A percentile compares a stretch with the other conserved stretches of the same genome.
These are phyloP conservation scores for Apiotrichum montevideense DNA, from an alignment of 1,284 basidiomycete species.

Conservation along the genomic window DNA sequence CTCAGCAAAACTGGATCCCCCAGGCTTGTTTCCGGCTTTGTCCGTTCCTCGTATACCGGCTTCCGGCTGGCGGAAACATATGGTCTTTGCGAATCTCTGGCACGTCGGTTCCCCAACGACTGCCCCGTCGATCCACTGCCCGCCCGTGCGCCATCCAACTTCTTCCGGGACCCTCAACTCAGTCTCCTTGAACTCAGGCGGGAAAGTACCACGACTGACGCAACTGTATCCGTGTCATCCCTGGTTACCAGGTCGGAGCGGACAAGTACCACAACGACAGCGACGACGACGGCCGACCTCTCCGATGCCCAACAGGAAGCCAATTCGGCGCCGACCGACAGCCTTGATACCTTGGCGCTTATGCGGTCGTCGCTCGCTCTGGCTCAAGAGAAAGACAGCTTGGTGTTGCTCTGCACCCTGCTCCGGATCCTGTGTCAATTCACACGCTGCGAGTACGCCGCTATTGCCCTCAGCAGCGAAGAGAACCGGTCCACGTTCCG, in stretches of 20 bases:
- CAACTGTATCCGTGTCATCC: neutral
- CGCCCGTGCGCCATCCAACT: constrained; percentile 14
- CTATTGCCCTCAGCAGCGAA: constrained; percentile 29
- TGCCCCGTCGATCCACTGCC: neutral
- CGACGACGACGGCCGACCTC: neutral
- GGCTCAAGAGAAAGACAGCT: constrained; percentile 33
- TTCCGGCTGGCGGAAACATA: constrained; percentile 9
- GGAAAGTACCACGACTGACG: constrained; percentile 5
- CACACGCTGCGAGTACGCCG: constrained; percentile 34
- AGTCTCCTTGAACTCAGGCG: constrained; percentile 2
- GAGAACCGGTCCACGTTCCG: constrained; percentile 19
- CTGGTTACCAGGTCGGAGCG: neutral
- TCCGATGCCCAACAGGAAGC: neutral
- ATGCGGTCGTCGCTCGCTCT: constrained; percentile 35
- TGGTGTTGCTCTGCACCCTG: constrained; percentile 28
- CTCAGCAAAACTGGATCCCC: constrained; percentile 7
- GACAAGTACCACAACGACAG: neutral
- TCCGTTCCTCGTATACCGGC: constrained; percentile 11
- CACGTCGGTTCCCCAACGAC: constrained; percentile 9
- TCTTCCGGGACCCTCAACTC: constrained; percentile 3
- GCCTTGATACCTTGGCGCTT: constrained; percentile 19
- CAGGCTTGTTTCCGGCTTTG: constrained; percentile 16
- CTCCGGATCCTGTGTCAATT: constrained; percentile 35
- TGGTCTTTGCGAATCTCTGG: constrained; percentile 20
- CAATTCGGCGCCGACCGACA: neutral